Conservation (phyloP, 139 green algal genomes). For the Axilococcus clingmanii region DNA sequence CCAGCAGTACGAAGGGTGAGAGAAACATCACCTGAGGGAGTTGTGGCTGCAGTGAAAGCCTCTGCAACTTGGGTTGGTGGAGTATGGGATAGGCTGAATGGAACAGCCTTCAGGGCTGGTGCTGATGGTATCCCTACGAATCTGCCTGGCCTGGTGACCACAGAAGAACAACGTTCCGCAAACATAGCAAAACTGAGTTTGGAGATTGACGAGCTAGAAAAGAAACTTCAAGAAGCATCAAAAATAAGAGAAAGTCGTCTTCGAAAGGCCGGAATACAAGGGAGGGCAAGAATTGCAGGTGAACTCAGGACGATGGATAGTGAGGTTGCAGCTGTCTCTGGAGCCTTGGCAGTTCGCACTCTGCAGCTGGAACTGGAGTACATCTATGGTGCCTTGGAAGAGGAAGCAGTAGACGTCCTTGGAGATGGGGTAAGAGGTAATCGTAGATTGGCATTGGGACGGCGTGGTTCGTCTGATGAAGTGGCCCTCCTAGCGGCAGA, state of each 20-base stretch:
- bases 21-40: conserved; percentile 28
- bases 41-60: conserved; percentile 39
- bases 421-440: conserved; percentile 14
- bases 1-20: conserved; percentile 40
- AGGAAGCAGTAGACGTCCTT: conserved; percentile 73
- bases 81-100: conserved; percentile 73
- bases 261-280: conserved; percentile 46
- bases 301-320: conserved; percentile 71
- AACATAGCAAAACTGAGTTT: conserved; percentile 36
- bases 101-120: conserved; percentile 5
- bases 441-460: conserved; percentile 18
- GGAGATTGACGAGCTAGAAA: conserved; percentile 65
- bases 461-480: conserved; percentile 58
- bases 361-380: conserved; percentile 90
- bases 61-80: conserved; percentile 43
- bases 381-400: conserved; percentile 72
- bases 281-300: conserved; percentile 49
- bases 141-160: conserved; percentile 35
- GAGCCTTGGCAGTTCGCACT: conserved; percentile 39
- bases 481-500: conserved; percentile 80
- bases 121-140: conserved; percentile 15
- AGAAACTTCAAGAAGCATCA: conserved; percentile 69
- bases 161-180: conserved; percentile 20
- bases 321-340: conserved; percentile 42
- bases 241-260: conserved; percentile 71